Percentiles rank a stretch among this genome's conserved stretches.
Conservation (phyloP, 1,284 basidiomycete genomes). For the Heterobasidion parviporum region DNA sequence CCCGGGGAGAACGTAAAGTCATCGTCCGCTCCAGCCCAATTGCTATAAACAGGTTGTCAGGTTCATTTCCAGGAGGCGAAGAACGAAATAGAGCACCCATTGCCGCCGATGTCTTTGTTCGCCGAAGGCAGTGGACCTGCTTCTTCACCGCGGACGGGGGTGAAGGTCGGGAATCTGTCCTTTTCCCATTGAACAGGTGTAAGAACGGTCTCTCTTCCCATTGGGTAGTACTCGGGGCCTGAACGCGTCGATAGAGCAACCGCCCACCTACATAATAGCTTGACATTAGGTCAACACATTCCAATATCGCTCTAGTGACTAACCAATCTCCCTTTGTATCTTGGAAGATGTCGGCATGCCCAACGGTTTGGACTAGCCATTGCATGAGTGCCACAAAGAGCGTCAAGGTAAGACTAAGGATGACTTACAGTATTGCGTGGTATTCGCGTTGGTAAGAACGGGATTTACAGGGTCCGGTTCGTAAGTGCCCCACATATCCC, state of each 20-base stretch:
- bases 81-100: not conserved
- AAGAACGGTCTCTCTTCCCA: constrained; percentile 21
- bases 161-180: constrained; percentile 7
- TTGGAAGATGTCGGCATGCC: constrained; percentile 20
- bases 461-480: constrained; percentile 15
- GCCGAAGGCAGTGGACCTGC: constrained; percentile 1
- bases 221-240: constrained; percentile 14
- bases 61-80: too few species aligned
- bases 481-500: constrained; percentile 18
- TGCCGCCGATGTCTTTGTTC: not conserved
- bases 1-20: constrained; percentile 15
- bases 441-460: constrained; percentile 18
- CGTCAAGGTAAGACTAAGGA: not conserved
- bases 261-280: constrained; percentile 8
- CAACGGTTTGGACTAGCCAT: constrained; percentile 18
- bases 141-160: constrained; percentile 4
- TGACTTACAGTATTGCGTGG: constrained; percentile 15
- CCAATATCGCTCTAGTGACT: not conserved
- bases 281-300: not conserved
- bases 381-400: not conserved
- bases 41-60: not conserved
- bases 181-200: constrained; percentile 18
- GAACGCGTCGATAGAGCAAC: constrained; percentile 17
- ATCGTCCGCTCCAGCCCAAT: constrained; percentile 17
- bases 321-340: constrained; percentile 18